Base-by-base conservation (phyloP, 306 rosid species). In the Malus asiatica region DNA sequence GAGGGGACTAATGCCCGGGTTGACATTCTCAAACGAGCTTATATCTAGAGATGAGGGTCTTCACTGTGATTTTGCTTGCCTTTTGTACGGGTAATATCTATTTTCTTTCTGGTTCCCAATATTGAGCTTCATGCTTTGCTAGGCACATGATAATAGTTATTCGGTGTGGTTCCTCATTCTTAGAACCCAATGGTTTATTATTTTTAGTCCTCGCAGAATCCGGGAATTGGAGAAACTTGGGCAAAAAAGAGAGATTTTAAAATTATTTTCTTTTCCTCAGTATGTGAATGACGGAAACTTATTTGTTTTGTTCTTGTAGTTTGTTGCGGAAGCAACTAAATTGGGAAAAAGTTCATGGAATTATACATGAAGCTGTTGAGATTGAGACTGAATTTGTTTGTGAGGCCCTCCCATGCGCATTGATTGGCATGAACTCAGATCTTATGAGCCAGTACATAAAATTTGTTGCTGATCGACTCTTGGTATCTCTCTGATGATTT, bases 31-130 rank as follows among this genome's bases (percentile, higher is more conserved):
- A 72, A 93, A 93, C 78, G 98, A 93, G 79, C 90, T 91, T 62
- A 91, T 93, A 74, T 93, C 98, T 71, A 91, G 98, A 82, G 98
- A 93, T 51, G 98, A 93, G 84, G 97, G 98, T 62, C 98, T 93
- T 81, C 98, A 91, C 76, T 93, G 98, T 79, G 97, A 89, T 79
- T 91, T 91, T 83, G 98, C 98, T 86, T 93, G 98, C 78, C 93
- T 93, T 85, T 81, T 93, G 45, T 91, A 93, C 79, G 89, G 97
- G 98, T 93, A 70, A 46, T 22, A 52, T 55, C 23, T 45, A 3
- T 60, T 19, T 22, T 30, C 16, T 20, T 68, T 13, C 32, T 18
- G 40, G 23, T 76, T 53, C 68, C 53, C 14, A 25, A 69, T 18
- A 52, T 64, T 55, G n/a, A 66, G 42, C 67, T 83, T 60, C 58